A percentile compares a stretch with the other conserved stretches of the same genome.
phyloP scores from a whole-genome alignment of 495 filamentous ascomycete genomes.

The Talaromyces proteolyticus region DNA sequence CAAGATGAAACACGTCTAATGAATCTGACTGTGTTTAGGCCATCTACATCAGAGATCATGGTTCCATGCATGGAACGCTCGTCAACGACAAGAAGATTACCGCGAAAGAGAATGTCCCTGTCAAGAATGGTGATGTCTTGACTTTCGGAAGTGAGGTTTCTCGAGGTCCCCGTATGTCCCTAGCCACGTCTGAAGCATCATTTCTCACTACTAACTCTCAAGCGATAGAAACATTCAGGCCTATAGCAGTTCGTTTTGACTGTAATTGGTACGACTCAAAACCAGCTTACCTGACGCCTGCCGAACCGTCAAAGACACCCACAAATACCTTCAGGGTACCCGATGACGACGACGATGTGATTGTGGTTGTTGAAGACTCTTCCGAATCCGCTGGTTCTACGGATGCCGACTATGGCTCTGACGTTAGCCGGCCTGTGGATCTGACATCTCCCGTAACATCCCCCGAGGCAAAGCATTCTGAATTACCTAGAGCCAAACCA shows the following conservation, averaged over 20 bases:
- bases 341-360: conserved; percentile 30
- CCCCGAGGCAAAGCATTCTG: conserved; percentile 2
- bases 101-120: conserved; percentile 20
- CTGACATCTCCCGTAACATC: conserved; percentile 15
- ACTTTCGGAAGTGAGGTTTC: conserved; percentile 50
- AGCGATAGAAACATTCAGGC: conserved; percentile 31
- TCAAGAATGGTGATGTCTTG: conserved; percentile 42
- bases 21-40: conserved; percentile 11
- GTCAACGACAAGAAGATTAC: conserved; percentile 38
- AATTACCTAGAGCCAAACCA: background rate
- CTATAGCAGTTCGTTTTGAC: conserved; percentile 29
- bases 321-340: conserved; percentile 41
- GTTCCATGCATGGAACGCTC: conserved; percentile 55
- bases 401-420: conserved; percentile 11
- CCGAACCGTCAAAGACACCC: conserved; percentile 7
- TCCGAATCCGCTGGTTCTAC: conserved; percentile 6
- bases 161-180: conserved; percentile 38
- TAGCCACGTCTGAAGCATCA: background rate
- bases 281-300: background rate
- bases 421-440: conserved; percentile 14
- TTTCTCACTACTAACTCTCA: background rate
- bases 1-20: too few relatives aligned
- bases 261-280: conserved; percentile 21
- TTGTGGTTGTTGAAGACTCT: conserved; percentile 9
- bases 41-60: conserved; percentile 40